A percentile compares a stretch with the other conserved stretches of the same genome.
These are phyloP conservation scores for Penicillium canariense DNA, from an alignment of 495 filamentous ascomycete species.

Conservation along the genomic window DNA sequence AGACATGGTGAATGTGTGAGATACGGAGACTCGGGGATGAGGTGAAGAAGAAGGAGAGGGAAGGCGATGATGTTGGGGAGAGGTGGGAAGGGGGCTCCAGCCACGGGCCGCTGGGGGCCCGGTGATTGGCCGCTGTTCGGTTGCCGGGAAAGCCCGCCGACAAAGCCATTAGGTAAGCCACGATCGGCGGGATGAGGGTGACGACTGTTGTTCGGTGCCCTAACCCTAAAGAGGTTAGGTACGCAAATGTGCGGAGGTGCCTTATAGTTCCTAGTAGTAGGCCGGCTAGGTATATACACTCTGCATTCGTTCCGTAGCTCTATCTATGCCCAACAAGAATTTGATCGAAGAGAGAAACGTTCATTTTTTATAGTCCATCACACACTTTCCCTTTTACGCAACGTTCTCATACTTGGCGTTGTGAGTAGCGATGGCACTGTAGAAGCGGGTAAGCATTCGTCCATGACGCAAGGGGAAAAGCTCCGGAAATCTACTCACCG, in stretches of 20 bases:
- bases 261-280: neutral
- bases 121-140: slow-evolving; percentile 41
- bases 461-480: neutral
- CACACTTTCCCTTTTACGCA: slow-evolving; percentile 30
- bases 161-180: slow-evolving; percentile 8
- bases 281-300: neutral
- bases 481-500: slow-evolving; percentile 55
- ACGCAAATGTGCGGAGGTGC: neutral
- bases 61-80: slow-evolving; percentile 29
- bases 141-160: slow-evolving; percentile 44
- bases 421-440: slow-evolving; percentile 69
- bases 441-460: slow-evolving; percentile 19
- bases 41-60: slow-evolving; percentile 27
- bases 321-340: slow-evolving; percentile 4
- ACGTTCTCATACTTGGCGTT: slow-evolving; percentile 60
- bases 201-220: too few relatives aligned
- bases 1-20: slow-evolving; percentile 62
- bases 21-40: slow-evolving; percentile 25
- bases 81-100: slow-evolving; percentile 24
- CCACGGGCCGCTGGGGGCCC: slow-evolving; percentile 34
- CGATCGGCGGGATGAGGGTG: neutral
- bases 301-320: slow-evolving; percentile 1
- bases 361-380: slow-evolving; percentile 11
- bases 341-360: neutral
- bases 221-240: neutral